Evolutionary conservation across 2,329 filamentous ascomycete species (phyloP), one percentile per base, ranked within the genome.

Genomic region (Trichocomaceae sp.): DNA sequence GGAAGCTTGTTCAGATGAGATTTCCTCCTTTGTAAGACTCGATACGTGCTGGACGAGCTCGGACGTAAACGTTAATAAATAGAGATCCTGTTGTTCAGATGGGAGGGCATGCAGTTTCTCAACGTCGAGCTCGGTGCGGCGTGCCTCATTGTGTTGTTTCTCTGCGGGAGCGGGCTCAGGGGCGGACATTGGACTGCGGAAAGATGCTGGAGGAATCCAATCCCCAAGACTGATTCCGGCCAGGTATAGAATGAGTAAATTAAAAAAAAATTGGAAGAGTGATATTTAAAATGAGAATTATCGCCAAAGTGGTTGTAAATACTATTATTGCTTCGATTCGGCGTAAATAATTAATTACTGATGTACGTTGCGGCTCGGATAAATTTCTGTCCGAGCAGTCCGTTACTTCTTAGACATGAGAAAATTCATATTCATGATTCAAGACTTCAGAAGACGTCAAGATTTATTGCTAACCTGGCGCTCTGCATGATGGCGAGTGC

Each of bases 41-140:
- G 77, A 77, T 45, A 95, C 87, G 78, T 96, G 88, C 62, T 86
- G 87, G 59, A 84, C 86, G 54, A 99, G 79, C 58, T 87, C 83
- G 26, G 90, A 87, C 35, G 91, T 87, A 68, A 95, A 96, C 23
- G 86, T 95, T 57, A 99, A 80, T 59, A 99, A 82, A 71, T 93
- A 95, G 12, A 99, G 83, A 66, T 96, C 91, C 73, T 99, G 93
- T 71, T 99, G 93, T 75, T 99, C 93, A 52, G 88, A 84, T 44
- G 92, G 89, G 47, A 97, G 83, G 51, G 88, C 81, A 72, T 96
- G 87, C 47, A 99, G 84, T 79, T 96, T 96, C 65, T 85, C 77
- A 62, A 96, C 76, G 69, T 99, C 91, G 70, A 99, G 87, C 77
- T 96, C 88, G 50, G 66, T 62, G 59, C 62, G 65, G 56, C 68